Conservation (phyloP, 352 stramenopile species). For the Plasmopara halstedii region DNA sequence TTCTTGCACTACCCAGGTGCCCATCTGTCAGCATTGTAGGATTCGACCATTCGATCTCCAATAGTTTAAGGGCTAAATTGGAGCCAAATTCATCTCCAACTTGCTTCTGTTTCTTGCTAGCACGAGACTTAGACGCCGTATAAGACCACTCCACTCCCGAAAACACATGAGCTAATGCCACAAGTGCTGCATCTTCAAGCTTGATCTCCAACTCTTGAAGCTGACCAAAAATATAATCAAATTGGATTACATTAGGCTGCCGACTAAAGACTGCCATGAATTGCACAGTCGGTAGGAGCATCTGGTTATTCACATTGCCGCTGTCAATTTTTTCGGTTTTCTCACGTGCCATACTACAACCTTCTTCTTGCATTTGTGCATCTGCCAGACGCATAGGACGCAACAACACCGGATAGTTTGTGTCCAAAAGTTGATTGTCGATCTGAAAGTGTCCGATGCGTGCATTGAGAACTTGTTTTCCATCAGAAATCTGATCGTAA, state of each 20-base stretch:
- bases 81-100: conserved; percentile 24
- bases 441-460: conserved; percentile 74
- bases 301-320: conserved; percentile 12
- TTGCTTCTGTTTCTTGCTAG: conserved; percentile 16
- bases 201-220: conserved; percentile 85
- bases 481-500: conserved; percentile 60
- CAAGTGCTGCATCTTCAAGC: conserved; percentile 67
- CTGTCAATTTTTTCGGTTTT: conserved; percentile 9
- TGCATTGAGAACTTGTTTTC: conserved; percentile 71
- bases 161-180: conserved; percentile 69
- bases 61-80: conserved; percentile 41
- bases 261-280: conserved; percentile 69
- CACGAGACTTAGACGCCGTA: conserved; percentile 13
- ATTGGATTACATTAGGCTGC: conserved; percentile 59
- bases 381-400: conserved; percentile 60
- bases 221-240: conserved; percentile 84
- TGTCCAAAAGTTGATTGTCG: conserved; percentile 81
- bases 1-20: conserved; percentile 20
- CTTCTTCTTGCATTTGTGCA: conserved; percentile 61
- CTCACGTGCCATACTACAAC: conserved; percentile 17
- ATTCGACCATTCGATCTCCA: conserved; percentile 55
- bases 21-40: conserved; percentile 29
- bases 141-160: conserved; percentile 61
- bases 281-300: conserved; percentile 70
- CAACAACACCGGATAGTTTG: conserved; percentile 76